Percentiles rank a stretch among this genome's conserved stretches.
Conservation (phyloP, 176 grass and related monocot genomes). For the Cenchrus purpureus region DNA sequence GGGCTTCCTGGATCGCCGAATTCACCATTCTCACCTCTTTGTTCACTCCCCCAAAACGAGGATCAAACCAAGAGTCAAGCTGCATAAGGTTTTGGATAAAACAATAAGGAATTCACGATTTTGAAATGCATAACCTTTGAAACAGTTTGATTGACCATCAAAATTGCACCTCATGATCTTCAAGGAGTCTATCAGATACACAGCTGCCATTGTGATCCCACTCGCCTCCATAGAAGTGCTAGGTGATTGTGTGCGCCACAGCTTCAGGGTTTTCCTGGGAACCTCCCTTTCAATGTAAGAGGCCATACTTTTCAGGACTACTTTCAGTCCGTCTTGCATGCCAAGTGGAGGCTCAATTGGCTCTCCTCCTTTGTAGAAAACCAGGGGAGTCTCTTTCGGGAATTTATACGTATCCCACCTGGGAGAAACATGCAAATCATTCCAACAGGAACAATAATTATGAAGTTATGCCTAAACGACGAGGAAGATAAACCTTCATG, state of each 20-base stretch:
- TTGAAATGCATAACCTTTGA: neutral
- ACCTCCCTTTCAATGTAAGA: constrained; percentile 85
- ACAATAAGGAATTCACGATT: neutral
- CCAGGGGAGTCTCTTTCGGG: constrained; percentile 77
- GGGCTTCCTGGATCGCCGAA: constrained; percentile 55
- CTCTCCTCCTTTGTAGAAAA: constrained; percentile 83
- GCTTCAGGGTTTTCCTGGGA: constrained; percentile 68
- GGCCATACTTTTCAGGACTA: constrained; percentile 73
- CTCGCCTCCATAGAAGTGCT: constrained; percentile 89
- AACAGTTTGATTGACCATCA: neutral
- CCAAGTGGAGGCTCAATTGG: constrained; percentile 71
- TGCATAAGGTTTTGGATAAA: constrained; percentile 36
- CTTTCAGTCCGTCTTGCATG: constrained; percentile 66
- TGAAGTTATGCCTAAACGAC: neutral
- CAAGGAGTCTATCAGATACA: constrained; percentile 59
- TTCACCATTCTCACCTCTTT: constrained; percentile 73
- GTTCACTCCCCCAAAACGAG: constrained; percentile 68
- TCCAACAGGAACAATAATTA: constrained; percentile 1
- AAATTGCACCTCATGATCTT: constrained; percentile 67
- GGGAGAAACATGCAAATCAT: neutral
- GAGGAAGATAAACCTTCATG: neutral
- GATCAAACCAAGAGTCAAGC: constrained; percentile 86
- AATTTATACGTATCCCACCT: constrained; percentile 97
- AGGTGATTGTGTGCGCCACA: constrained; percentile 89
- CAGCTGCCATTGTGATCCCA: constrained; percentile 95